Evolutionary conservation across 2,329 filamentous ascomycete species (phyloP), one percentile per base, ranked within the genome.

Genomic region (Diaporthe sp.): DNA sequence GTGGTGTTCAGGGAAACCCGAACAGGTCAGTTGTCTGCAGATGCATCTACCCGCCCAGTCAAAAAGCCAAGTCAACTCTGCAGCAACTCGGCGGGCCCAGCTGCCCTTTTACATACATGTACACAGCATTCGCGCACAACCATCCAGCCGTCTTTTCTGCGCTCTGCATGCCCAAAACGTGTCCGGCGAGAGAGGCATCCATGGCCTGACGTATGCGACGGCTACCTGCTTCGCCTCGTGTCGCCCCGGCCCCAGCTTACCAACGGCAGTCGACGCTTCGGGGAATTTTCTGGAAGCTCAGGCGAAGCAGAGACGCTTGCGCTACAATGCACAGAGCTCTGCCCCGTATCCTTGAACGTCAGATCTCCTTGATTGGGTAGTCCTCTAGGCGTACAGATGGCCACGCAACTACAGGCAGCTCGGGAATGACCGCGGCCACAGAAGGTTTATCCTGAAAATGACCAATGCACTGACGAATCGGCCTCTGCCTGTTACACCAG

Each of bases 181-280:
- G 61, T 53, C 61, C 76, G 73, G 76, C 73, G 70, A 77, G 47
- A 61, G 57, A 77, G 76, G 76, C 76, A 73, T 17, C 76, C 61
- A 53, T 20, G 31, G 63, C 70, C 49, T 77, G 73, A 77, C 76
- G 76, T 75, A 63, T 71, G 63, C 72, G 25, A 37, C 49, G n/a
- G 37, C 25, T 4, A 47, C 20, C 34, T 49, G 58, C 49, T 17
- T 22, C 25, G 51, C 34, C 61, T 55, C 22, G 61, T 25, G 3
- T 42, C 37, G 15, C 31, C 31, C 60, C 13, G 25, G 8, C n/a
- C 58, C 58, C 58, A 20, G 71, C 58, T 65, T 47, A 73, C 49
- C 58, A 57, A 47, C 31, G 10, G 34, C 31, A 22, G 17, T 22
- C n/a, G 65, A 55, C 49, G 34, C 5, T 22, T 70, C 49, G 65